Conservation (phyloP, 176 grass and related monocot species). For the Eleusine indica region DNA sequence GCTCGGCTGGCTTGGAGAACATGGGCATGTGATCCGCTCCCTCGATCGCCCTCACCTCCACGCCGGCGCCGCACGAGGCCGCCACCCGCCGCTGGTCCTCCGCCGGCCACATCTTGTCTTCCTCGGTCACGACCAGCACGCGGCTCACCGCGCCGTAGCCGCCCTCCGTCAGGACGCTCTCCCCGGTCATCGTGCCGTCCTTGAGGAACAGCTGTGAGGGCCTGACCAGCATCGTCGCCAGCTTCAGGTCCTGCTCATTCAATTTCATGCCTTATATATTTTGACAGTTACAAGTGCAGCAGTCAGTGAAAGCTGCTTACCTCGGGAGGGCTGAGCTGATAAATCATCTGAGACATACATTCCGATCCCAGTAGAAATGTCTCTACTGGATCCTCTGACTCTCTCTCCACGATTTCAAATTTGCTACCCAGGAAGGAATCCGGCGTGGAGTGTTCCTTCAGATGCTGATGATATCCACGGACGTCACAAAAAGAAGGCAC, state of each 20-base stretch:
- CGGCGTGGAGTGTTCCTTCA: neutral
- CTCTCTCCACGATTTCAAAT: neutral
- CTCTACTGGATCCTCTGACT: neutral
- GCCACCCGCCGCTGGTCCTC: slow-evolving; percentile 17
- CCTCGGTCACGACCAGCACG: slow-evolving; percentile 25
- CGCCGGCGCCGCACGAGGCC: neutral
- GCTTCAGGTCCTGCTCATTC: slow-evolving; percentile 30
- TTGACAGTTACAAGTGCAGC: no score
- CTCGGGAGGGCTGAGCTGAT: slow-evolving; percentile 21
- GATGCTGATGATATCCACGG: neutral
- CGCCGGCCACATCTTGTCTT: slow-evolving; percentile 26
- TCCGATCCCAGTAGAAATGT: slow-evolving; percentile 31
- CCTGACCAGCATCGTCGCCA: slow-evolving; percentile 32
- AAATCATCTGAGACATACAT: slow-evolving; percentile 7
- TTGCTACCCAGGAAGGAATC: slow-evolving; percentile 22
- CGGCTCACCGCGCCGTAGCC: slow-evolving; percentile 17
- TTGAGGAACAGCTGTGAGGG: slow-evolving; percentile 1
- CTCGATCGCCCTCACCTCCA: slow-evolving; percentile 14
- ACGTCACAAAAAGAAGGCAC: neutral
- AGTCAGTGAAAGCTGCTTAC: neutral
- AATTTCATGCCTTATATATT: no score
- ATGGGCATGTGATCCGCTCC: slow-evolving; percentile 37
- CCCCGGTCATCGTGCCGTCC: slow-evolving; percentile 20
- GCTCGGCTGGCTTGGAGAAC: slow-evolving; percentile 27
- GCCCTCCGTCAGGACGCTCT: neutral